Conservation (phyloP, 208 protist genomes). For the Trypanosoma lewisi region DNA sequence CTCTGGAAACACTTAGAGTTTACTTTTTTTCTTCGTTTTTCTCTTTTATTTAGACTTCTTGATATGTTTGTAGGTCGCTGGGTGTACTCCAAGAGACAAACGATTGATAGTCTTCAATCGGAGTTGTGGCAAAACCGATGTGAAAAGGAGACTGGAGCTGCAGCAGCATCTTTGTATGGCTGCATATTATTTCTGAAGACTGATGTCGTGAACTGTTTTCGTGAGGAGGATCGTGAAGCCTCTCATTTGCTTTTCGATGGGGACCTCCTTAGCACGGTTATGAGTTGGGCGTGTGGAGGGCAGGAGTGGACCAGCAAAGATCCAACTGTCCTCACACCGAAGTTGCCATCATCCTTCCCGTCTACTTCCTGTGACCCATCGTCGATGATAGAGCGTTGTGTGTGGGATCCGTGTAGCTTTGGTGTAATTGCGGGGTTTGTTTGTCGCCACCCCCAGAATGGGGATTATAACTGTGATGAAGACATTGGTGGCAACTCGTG, state of each 20-base stretch:
- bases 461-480: not conserved
- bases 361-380: conserved; percentile 9
- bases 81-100: conserved; percentile 19
- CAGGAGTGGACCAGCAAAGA: not conserved
- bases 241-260: not conserved
- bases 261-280: conserved; percentile 17
- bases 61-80: conserved; percentile 24
- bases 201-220: conserved; percentile 13
- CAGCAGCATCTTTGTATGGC: conserved; percentile 5
- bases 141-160: not conserved
- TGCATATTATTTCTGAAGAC: conserved; percentile 26
- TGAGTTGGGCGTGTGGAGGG: conserved; percentile 20
- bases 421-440: conserved; percentile 33
- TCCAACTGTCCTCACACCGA: not conserved
- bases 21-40: not conserved
- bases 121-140: not conserved
- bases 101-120: conserved; percentile 4
- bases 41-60: conserved; percentile 6
- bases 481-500: not conserved
- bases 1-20: not conserved
- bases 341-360: not conserved
- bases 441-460: not conserved
- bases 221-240: not conserved
- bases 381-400: conserved; percentile 19
- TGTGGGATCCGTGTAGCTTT: conserved; percentile 29